Percentiles rank a stretch among this genome's conserved stretches.
Evolutionary conservation across 2,329 filamentous ascomycete species (phyloP).

Genomic region (Corynespora cassiicola): DNA sequence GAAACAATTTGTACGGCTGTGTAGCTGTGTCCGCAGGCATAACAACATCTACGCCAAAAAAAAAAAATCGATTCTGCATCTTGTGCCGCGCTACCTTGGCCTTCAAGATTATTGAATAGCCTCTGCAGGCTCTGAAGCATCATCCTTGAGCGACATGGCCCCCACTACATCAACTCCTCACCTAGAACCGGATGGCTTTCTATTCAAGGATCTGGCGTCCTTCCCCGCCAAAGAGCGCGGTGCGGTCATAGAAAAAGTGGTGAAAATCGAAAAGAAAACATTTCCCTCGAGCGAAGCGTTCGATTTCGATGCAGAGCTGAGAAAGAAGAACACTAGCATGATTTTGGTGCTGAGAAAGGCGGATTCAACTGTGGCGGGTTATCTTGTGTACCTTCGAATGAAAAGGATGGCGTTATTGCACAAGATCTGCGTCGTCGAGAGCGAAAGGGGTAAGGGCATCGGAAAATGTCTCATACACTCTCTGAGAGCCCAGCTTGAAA

Average conservation of each 20-base stretch:
- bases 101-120: too few species aligned
- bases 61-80: too few species aligned
- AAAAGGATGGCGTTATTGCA: constrained; percentile 56
- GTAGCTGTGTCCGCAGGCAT: too few species aligned
- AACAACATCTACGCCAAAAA: too few species aligned
- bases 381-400: constrained; percentile 55
- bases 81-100: too few species aligned
- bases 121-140: too few species aligned
- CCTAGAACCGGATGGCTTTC: too few species aligned
- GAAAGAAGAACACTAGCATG: constrained; percentile 57
- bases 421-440: constrained; percentile 58
- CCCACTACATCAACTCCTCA: too few species aligned
- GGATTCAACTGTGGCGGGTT: constrained; percentile 47
- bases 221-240: constrained; percentile 27
- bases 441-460: constrained; percentile 55
- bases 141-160: too few species aligned
- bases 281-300: constrained; percentile 61
- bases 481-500: constrained; percentile 50
- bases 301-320: constrained; percentile 54
- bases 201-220: constrained; percentile 19
- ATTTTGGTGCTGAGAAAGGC: constrained; percentile 37
- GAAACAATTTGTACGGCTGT: too few species aligned
- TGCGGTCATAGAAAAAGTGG: constrained; percentile 23
- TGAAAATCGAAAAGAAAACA: constrained; percentile 55
- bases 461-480: constrained; percentile 53